Conservation (phyloP, 441 rosid genomes). For the Isatis lusitanica region DNA sequence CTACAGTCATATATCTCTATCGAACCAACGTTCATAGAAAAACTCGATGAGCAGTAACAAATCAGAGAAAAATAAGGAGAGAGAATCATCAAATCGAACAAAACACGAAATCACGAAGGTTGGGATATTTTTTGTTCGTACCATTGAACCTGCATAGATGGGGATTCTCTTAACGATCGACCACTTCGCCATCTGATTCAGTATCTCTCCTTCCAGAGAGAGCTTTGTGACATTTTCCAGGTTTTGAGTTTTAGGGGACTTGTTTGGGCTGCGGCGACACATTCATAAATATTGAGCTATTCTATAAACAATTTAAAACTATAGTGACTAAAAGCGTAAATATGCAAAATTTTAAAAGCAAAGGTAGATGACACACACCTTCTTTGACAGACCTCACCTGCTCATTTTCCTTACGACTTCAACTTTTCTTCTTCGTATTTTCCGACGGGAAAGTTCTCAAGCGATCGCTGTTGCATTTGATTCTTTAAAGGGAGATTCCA, state of each 20-base stretch:
- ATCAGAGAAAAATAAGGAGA: not conserved
- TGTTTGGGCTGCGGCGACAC: not conserved
- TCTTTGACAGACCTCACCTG: not conserved
- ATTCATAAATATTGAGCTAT: not conserved
- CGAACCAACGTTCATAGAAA: not conserved
- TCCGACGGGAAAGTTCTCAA: constrained; percentile 21
- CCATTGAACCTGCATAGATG: constrained; percentile 23
- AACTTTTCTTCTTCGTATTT: constrained; percentile 28
- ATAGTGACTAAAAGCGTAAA: not conserved
- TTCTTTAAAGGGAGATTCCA: not conserved
- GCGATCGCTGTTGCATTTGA: not conserved
- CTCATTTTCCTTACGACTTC: constrained; percentile 10
- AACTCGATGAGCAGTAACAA: not conserved
- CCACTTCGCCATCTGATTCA: constrained; percentile 33
- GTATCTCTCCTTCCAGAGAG: constrained; percentile 2
- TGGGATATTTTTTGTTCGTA: not conserved
- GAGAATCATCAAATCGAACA: constrained; percentile 16
- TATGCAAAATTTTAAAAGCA: not conserved
- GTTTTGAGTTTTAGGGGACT: not conserved
- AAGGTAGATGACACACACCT: not conserved
- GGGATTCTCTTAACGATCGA: constrained; percentile 33
- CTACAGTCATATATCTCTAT: too few species aligned
- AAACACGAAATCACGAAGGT: not conserved
- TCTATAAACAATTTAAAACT: not conserved
- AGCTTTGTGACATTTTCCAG: not conserved